phyloP scores from a whole-genome alignment of 2,329 filamentous ascomycete species.

The Neonectria magnoliae region DNA sequence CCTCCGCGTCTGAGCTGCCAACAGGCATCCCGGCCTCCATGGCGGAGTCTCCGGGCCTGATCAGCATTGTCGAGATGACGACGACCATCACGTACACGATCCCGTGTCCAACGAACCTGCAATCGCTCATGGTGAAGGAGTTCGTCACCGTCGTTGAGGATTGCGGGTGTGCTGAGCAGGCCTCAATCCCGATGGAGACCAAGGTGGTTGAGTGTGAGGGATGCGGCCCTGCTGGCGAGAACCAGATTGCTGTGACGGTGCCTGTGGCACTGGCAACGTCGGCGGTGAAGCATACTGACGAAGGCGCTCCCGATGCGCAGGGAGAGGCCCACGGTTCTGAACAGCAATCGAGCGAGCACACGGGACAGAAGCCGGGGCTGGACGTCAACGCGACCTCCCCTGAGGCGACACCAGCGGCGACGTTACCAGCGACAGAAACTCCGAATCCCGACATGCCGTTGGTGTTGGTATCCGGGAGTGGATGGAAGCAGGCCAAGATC shows the following conservation, averaged over 20 bases:
- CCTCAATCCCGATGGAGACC: slow-evolving; percentile 36
- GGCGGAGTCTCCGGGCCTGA: background rate
- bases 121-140: slow-evolving; percentile 44
- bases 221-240: slow-evolving; percentile 37
- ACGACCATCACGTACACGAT: slow-evolving; percentile 40
- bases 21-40: background rate
- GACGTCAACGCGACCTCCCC: background rate
- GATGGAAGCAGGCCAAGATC: slow-evolving; percentile 17
- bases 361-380: background rate
- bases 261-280: slow-evolving; percentile 27
- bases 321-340: too few species aligned
- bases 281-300: background rate
- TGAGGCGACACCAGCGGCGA: background rate
- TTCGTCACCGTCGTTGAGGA: slow-evolving; percentile 47
- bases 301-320: background rate
- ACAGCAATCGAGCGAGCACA: too few species aligned
- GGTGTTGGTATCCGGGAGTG: slow-evolving; percentile 23
- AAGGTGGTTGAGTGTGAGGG: slow-evolving; percentile 33
- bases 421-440: slow-evolving; percentile 8
- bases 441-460: slow-evolving; percentile 21
- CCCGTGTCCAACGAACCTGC: slow-evolving; percentile 46
- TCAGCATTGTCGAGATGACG: slow-evolving; percentile 14
- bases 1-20: background rate
- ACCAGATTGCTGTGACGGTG: slow-evolving; percentile 37
- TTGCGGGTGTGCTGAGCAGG: slow-evolving; percentile 32